Evolutionary conservation across 2,329 filamentous ascomycete species (phyloP), one percentile per base, ranked within the genome.

Genomic region (Alternaria hordeiaustralica): DNA sequence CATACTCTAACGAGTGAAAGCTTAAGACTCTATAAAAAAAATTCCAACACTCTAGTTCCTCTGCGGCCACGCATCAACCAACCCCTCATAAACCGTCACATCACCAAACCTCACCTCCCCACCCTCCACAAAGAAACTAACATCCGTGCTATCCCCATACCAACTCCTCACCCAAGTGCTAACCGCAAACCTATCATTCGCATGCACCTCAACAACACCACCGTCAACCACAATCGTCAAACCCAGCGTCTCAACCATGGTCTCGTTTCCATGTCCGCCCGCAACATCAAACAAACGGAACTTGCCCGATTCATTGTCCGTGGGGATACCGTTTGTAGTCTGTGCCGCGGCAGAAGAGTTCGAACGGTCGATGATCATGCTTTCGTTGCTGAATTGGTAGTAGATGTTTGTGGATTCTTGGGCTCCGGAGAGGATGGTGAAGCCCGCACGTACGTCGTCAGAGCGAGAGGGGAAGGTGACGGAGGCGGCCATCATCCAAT

Each of bases 381-480:
- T 79, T 66, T 84, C 82, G 66, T 83, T 82, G 3, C 78, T 80
- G 67, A 84, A 82, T 53, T 83, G 81, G 67, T 84, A 83, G 69
- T 82, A 83, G 43, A 84, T 79, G 11, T 73, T 78, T 5, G 82
- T 83, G 11, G 75, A 76, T 67, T 84, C 82, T 23, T 79, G 67
- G 3, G 79, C 69, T 6, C 81, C 82, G 2, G 79, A 76, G 4
- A 83, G 67, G 45, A 84, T 81, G 51, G 79, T 76, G 62, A 84
- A 80, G 13, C 82, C 82, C 18, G 79, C 81, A 63, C 78, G 79
- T 5, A 82, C 66, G 20, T 77, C 67, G 1, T 71, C 71, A n/a
- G 61, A 65, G 7, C 82, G 79, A 1, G 79, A 57, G 0, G 80
- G 74, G 68, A 83, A 83, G 5, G 73, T 75, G 45, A 84, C 65